Base-by-base conservation (phyloP, 805 yeast species). In the Lipomyces starkeyi region DNA sequence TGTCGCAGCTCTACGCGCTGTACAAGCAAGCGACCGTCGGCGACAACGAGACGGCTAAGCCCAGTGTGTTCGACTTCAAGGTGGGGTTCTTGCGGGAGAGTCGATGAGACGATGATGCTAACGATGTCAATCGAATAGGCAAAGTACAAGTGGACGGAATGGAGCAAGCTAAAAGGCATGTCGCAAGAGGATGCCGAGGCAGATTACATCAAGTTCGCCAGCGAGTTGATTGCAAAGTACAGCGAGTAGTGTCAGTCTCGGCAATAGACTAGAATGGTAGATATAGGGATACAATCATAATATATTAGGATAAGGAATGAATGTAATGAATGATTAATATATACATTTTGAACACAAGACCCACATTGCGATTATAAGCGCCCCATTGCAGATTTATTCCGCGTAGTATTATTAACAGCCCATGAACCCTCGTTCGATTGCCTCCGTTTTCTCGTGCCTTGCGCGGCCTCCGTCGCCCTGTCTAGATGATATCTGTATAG, bases 21-120 rank as follows among this genome's bases (percentile, higher is more conserved):
- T 95, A 85, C 89, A 95, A 95, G 82, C 99, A 95, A 83, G 97
- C 98, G 75, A 94, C 98, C 47, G 90, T 89, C 66, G 99, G 99
- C 73, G 99, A 95, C 85, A 92, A 92, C 86, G 80, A 78, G 74
- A 90, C 97, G 70, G 83, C 85, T 65, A 91, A 91, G 83, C 99
- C 99, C 64, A 95, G 97, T 71, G 81, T 91, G 68, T 91, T 95
- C 80, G 97, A 93, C 82, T 85, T 95, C 83, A 92, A 90, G 83
- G 72, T 69, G 43, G 6, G 55, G 29, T 17, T 53, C 9, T 11
- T 11, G 37, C 11, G 27, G n/a, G 20, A 20, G 25, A 4, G 17
- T 4, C 5, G 7, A 22, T 5, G 35, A n/a, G 1, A 22, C 17
- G 8, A 29, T 27, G 9, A 17, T 37, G 59, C 53, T 53, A 37